A percentile compares a stretch with the other conserved stretches of the same genome.
phyloP scores from a whole-genome alignment of 139 green algal species.

The Chlamydomonas urium region DNA sequence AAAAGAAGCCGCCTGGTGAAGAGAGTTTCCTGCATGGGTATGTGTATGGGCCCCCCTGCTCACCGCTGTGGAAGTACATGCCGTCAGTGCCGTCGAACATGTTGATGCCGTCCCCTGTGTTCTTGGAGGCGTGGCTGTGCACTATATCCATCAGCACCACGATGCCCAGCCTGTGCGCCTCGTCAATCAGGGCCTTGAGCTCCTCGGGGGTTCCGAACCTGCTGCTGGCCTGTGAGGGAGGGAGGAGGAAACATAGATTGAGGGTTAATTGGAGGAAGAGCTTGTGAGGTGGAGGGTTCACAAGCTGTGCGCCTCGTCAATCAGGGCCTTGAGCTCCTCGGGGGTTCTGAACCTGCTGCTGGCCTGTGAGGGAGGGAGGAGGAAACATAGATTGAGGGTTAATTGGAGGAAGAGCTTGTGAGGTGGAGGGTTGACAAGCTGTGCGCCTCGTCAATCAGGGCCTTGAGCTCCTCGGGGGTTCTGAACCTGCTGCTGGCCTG shows the following conservation, averaged over 20 bases:
- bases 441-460: slow-evolving; percentile 39
- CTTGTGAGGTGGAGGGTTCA: neutral
- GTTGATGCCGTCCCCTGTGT: slow-evolving; percentile 95
- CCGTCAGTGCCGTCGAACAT: slow-evolving; percentile 95
- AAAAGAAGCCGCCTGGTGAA: no score
- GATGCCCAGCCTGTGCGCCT: slow-evolving; percentile 82
- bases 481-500: slow-evolving; percentile 13
- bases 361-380: slow-evolving; percentile 10
- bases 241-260: neutral
- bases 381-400: neutral
- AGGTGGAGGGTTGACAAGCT: neutral
- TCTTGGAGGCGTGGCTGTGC: slow-evolving; percentile 89
- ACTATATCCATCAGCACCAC: slow-evolving; percentile 85
- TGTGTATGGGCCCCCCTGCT: no score
- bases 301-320: neutral
- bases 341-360: slow-evolving; percentile 3
- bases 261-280: neutral
- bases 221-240: slow-evolving; percentile 5
- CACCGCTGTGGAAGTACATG: slow-evolving; percentile 89
- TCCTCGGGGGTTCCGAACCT: slow-evolving; percentile 23
- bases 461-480: slow-evolving; percentile 27
- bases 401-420: neutral
- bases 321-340: slow-evolving; percentile 36
- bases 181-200: slow-evolving; percentile 76
- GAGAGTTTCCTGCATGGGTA: no score